Evolutionary conservation across 2,329 filamentous ascomycete species (phyloP), one percentile per base, ranked within the genome.

Genomic region (Fusarium sororula): DNA sequence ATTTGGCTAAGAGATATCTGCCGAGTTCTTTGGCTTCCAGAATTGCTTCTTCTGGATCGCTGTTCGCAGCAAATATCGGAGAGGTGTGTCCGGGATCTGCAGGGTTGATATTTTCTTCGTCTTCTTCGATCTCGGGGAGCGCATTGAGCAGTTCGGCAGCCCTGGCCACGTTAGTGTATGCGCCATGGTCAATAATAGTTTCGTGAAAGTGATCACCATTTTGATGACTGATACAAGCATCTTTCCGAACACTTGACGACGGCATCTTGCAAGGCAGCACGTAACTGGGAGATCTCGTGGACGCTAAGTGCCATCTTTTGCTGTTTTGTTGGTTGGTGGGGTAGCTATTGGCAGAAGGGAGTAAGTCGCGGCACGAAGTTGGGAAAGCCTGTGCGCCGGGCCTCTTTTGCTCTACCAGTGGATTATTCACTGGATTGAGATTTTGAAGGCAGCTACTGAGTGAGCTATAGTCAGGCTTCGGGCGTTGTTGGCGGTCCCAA

Each of bases 221-320:
- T 98, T 35, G 96, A 92, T 12, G 96, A 96, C 79, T 98, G 95
- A 80, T 98, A 98, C 18, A 99, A 89, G 82, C 96, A 98, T 81
- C 96, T 88, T 81, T 99, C 96, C 3, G 95, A 97, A 84, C 95
- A 98, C 80, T 95, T 95, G 30, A 96, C 88, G 7, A 96, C 92
- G 37, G 96, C 94, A 79, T 95, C 92, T 81, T 97, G 94, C 48
- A 98, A 87, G 39, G 94, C 90, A 42, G 88, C 88, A 79, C 92
- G 90, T 69, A 97, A 86, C 79, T 94, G 92, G 57, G 85, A 83
- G 50, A 87, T 85, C 70, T 91, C 89, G 70, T 87, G 84, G 61
- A 87, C 83, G 66, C 85, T 89, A 68, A 91, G 84, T 66, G 84
- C 83, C 89, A 90, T 90, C 45, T 68, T 74, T 68, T 66, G 59